phyloP scores from a whole-genome alignment of 73 alveolate genomes.

The Paramecium sonneborni region DNA sequence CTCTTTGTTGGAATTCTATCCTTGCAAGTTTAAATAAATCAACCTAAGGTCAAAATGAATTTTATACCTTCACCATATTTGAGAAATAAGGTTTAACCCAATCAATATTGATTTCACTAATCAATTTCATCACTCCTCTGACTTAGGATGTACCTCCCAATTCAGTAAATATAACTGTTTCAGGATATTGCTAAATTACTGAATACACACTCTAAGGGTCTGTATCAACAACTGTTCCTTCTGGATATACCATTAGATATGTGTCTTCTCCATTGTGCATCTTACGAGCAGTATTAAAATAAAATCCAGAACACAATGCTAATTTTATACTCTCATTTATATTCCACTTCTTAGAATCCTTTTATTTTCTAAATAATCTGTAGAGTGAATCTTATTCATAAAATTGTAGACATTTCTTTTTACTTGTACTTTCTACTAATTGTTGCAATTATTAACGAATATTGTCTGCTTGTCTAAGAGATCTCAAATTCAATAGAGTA shows the following conservation, averaged over 20 bases:
- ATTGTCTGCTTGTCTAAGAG: slow-evolving; percentile 56
- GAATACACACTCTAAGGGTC: slow-evolving; percentile 58
- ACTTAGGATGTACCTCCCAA: slow-evolving; percentile 62
- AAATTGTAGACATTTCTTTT: slow-evolving; percentile 14
- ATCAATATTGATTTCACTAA: slow-evolving; percentile 29
- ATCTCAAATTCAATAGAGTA: slow-evolving; percentile 54
- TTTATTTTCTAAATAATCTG: slow-evolving; percentile 21
- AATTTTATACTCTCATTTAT: slow-evolving; percentile 1
- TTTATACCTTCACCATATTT: slow-evolving; percentile 33
- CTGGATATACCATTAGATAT: slow-evolving; percentile 60
- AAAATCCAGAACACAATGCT: slow-evolving; percentile 64
- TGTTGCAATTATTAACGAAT: slow-evolving; percentile 38
- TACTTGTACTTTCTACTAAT: slow-evolving; percentile 28
- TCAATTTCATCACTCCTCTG: slow-evolving; percentile 63
- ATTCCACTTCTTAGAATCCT: slow-evolving; percentile 19
- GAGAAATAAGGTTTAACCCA: slow-evolving; percentile 56
- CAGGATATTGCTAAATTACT: slow-evolving; percentile 42
- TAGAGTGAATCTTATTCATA: slow-evolving; percentile 50
- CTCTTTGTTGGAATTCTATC: slow-evolving; percentile 14
- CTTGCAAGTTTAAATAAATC: slow-evolving; percentile 33
- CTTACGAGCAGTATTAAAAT: slow-evolving; percentile 62
- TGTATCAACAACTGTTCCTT: slow-evolving; percentile 63
- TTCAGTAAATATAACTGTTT: slow-evolving; percentile 61
- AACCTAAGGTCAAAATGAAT: background rate
- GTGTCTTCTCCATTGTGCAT: slow-evolving; percentile 57